Percentiles rank a stretch among this genome's conserved stretches.
phyloP scores from a whole-genome alignment of 2,329 filamentous ascomycete species.

The Pseudohalonectria lignicola region DNA sequence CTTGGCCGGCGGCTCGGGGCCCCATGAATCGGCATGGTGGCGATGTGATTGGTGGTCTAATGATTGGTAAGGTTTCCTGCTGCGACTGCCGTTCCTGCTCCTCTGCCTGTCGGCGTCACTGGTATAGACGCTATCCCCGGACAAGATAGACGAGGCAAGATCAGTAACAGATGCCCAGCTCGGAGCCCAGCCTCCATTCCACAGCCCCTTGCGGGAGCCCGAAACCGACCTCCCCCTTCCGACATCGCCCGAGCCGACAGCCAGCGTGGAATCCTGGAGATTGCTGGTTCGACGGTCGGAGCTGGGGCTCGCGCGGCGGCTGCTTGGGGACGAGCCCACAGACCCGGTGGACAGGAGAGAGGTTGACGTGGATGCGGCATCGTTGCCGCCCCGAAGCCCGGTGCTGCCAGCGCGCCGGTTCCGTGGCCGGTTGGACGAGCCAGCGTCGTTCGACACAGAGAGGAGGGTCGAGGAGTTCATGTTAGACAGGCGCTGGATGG shows the following conservation, averaged over 20 bases:
- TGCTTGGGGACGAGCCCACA: constrained; percentile 20
- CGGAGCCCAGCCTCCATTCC: constrained; percentile 36
- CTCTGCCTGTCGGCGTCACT: constrained; percentile 20
- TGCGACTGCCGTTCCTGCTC: constrained; percentile 16
- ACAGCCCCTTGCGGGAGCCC: constrained; percentile 25
- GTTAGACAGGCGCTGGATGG: background rate
- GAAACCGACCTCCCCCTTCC: constrained; percentile 7
- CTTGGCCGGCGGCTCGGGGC: constrained; percentile 32
- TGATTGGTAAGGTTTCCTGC: constrained; percentile 11
- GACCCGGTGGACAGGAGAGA: constrained; percentile 14
- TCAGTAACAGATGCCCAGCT: constrained; percentile 46
- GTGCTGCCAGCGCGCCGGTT: constrained; percentile 33
- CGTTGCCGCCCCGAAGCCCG: constrained; percentile 14
- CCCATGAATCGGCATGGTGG: constrained; percentile 29
- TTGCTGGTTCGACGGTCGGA: constrained; percentile 14
- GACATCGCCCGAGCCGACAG: background rate
- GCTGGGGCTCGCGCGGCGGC: constrained; percentile 34
- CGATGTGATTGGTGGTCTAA: background rate
- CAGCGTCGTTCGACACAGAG: background rate
- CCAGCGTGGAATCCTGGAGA: background rate
- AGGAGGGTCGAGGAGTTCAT: constrained; percentile 1
- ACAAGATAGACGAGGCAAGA: constrained; percentile 35
- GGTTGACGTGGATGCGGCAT: constrained; percentile 13
- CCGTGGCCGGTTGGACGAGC: constrained; percentile 27
- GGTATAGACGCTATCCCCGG: constrained; percentile 18